These are phyloP conservation scores for Globisporangium rhizosaccharum DNA, from an alignment of 352 stramenopile species.

Conservation along the genomic window DNA sequence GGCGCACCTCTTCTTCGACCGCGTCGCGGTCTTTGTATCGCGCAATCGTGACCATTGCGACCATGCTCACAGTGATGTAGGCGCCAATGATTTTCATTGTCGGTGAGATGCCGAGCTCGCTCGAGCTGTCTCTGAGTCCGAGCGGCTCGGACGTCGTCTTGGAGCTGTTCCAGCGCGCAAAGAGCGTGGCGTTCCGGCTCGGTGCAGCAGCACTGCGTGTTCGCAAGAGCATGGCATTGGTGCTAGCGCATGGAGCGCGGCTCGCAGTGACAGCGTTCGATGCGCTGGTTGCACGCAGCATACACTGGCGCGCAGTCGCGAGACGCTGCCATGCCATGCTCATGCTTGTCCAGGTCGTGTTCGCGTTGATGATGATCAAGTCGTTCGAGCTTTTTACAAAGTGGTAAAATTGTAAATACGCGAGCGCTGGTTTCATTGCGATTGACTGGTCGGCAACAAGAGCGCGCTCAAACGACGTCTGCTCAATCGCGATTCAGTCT, in stretches of 20 bases:
- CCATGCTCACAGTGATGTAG: constrained; percentile 54
- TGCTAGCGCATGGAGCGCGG: neutral
- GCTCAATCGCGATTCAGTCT: neutral
- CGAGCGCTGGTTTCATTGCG: neutral
- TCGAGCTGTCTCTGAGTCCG: constrained; percentile 38
- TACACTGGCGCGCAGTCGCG: neutral
- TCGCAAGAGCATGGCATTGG: neutral
- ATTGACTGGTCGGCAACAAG: too few species aligned
- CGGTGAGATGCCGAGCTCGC: constrained; percentile 24
- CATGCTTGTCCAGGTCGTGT: neutral
- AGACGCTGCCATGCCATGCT: neutral
- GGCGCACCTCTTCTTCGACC: constrained; percentile 41
- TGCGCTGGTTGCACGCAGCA: neutral
- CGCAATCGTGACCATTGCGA: constrained; percentile 48
- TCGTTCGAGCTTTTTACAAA: neutral
- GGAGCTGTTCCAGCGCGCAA: constrained; percentile 12
- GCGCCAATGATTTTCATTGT: constrained; percentile 49
- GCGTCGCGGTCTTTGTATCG: constrained; percentile 53
- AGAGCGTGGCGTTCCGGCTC: neutral
- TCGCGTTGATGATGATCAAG: neutral
- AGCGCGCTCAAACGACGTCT: too few species aligned
- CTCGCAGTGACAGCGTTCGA: neutral
- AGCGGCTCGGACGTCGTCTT: constrained; percentile 21
- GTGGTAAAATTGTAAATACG: neutral
- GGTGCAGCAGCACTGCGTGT: neutral